Evolutionary conservation across 164 flowering plant species (phyloP), one percentile per base, ranked within the genome.

Genomic region (Taxillus chinensis): DNA sequence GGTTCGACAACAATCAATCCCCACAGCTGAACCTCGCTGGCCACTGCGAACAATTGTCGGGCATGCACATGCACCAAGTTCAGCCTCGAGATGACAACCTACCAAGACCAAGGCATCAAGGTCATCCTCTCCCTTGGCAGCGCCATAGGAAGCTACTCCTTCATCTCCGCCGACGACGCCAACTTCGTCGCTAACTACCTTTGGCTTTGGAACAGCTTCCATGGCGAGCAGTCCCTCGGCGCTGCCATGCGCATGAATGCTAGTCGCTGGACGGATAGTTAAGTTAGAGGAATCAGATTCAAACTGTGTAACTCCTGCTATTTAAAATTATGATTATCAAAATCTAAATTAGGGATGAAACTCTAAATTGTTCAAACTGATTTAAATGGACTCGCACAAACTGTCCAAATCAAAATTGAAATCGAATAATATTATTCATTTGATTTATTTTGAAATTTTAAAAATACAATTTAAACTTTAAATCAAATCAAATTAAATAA

Each of bases 41-140:
- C 56, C 85, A 81, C 63, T 77, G 85, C 64, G 62, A 76, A 69
- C 81, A 82, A 2, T 63, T 67, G 14, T 2, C 67, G 57, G 45
- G n/a, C n/a, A n/a, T n/a, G 45, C 14, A 72, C 78, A 3, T 78
- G 84, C 75, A 46, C 54, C 12, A 5, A 8, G 2, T 17, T 73
- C n/a, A 65, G 70, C 71, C 3, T 5, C 4, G 68, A 15, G 51
- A 74, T 74, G 1, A 67, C 17, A 15, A 8, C 14, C 5, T 80
- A 83, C 68, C 84, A 81, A 55, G 55, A 39, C 6, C 65, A 2
- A 27, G 82, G 80, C 15, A 63, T 82, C 53, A 77, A 77, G 68
- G 83, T 84, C 13, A 43, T 82, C 63, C 77, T 82, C 41, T 78
- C 89, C 3, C 16, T 81, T 2, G 84, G 84, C 3, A 86, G 89